Evolutionary conservation across 495 filamentous ascomycete species (phyloP).

Genomic region (Hypoxylon lienhwacheense): DNA sequence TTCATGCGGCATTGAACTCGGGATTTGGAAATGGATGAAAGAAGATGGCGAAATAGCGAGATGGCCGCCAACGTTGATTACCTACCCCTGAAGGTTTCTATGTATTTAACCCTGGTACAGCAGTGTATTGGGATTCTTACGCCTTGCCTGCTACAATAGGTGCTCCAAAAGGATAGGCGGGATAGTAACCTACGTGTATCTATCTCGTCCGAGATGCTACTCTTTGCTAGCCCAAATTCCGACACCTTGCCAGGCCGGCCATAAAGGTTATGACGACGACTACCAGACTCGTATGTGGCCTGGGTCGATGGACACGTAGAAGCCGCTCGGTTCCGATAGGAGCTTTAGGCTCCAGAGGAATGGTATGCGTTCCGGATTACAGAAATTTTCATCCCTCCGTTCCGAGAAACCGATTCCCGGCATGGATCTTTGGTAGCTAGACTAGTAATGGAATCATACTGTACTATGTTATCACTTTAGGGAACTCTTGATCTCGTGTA

Average conservation of each 20-base stretch:
- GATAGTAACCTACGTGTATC: background rate
- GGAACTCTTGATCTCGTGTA: constrained; percentile 2
- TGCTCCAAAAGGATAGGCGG: constrained; percentile 1
- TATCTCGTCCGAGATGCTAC: constrained; percentile 2
- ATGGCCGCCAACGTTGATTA: background rate
- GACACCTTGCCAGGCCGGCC: constrained; percentile 8
- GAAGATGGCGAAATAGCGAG: constrained; percentile 25
- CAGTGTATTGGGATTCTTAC: background rate
- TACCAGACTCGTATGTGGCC: constrained; percentile 1
- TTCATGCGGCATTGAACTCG: background rate
- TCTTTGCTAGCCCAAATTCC: background rate
- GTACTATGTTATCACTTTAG: too few relatives aligned
- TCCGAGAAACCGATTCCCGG: too few relatives aligned
- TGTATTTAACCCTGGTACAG: too few relatives aligned
- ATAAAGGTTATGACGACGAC: constrained; percentile 1
- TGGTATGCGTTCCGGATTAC: constrained; percentile 7
- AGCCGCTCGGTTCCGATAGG: constrained; percentile 18
- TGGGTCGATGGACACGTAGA: constrained; percentile 1
- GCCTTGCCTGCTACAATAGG: constrained; percentile 5
- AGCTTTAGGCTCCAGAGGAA: constrained; percentile 16
- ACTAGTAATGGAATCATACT: too few relatives aligned
- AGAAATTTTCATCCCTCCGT: constrained; percentile 23
- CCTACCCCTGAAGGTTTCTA: constrained; percentile 7
- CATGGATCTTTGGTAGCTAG: too few relatives aligned
- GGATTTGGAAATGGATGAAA: constrained; percentile 17